Percentiles rank a stretch among this genome's conserved stretches.
Evolutionary conservation across 2,329 filamentous ascomycete genomes (phyloP).

Genomic region (Scopulariopsis brevicaulis): DNA sequence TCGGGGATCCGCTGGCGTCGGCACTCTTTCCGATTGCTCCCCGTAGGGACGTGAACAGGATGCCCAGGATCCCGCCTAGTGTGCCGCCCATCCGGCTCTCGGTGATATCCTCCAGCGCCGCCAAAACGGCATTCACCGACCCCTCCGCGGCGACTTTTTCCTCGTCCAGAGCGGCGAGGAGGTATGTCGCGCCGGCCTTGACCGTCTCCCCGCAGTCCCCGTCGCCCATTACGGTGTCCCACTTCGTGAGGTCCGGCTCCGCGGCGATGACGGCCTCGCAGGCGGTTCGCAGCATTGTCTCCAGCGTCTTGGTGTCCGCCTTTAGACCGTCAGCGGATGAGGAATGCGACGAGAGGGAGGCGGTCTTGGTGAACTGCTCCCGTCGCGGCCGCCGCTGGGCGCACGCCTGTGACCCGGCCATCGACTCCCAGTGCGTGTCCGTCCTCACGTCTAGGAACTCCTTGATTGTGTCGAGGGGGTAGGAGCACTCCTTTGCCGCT

Average conservation of each 20-base stretch:
- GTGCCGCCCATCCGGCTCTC: slow-evolving; percentile 43
- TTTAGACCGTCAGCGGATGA: slow-evolving; percentile 22
- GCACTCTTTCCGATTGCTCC: slow-evolving; percentile 17
- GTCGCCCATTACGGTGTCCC: slow-evolving; percentile 53
- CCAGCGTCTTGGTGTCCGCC: slow-evolving; percentile 39
- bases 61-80: slow-evolving; percentile 39
- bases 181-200: slow-evolving; percentile 35
- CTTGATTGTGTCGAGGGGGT: slow-evolving; percentile 42
- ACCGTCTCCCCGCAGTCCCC: slow-evolving; percentile 56
- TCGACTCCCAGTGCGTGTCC: slow-evolving; percentile 42
- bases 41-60: slow-evolving; percentile 39
- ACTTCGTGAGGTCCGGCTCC: slow-evolving; percentile 51
- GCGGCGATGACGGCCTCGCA: slow-evolving; percentile 42
- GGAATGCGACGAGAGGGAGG: neutral
- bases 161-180: slow-evolving; percentile 32
- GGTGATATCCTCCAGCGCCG: slow-evolving; percentile 40
- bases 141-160: slow-evolving; percentile 22
- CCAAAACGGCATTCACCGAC: slow-evolving; percentile 34
- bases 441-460: slow-evolving; percentile 53
- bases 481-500: slow-evolving; percentile 29
- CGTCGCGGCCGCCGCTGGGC: slow-evolving; percentile 7
- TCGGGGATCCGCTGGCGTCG: slow-evolving; percentile 20
- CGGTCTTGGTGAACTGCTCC: slow-evolving; percentile 14
- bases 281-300: slow-evolving; percentile 41
- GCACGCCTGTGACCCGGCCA: slow-evolving; percentile 30